Percentiles rank a stretch among this genome's conserved stretches.
phyloP scores from a whole-genome alignment of 2,329 filamentous ascomycete genomes.

The Aureobasidium uvarum region DNA sequence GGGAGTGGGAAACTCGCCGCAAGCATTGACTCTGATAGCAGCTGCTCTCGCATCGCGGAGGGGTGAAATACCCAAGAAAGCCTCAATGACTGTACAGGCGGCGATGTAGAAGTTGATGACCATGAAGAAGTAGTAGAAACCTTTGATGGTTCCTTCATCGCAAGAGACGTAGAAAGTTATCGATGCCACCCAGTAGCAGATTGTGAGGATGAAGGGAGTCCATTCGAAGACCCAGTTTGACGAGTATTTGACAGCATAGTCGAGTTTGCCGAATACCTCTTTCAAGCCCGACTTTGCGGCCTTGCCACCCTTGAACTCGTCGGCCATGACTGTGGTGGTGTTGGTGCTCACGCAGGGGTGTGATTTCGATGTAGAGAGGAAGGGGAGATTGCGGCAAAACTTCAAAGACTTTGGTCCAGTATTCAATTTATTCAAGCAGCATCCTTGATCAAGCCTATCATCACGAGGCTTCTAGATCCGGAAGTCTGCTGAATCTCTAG shows the following conservation, averaged over 20 bases:
- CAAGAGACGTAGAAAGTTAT: slow-evolving; percentile 37
- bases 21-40: slow-evolving; percentile 33
- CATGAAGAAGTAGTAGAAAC: slow-evolving; percentile 40
- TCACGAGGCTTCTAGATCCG: neutral
- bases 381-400: slow-evolving; percentile 6
- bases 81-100: slow-evolving; percentile 34
- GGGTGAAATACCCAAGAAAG: slow-evolving; percentile 36
- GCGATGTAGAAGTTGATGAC: slow-evolving; percentile 38
- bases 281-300: slow-evolving; percentile 8
- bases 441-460: neutral
- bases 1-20: slow-evolving; percentile 32
- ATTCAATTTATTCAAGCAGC: slow-evolving; percentile 17
- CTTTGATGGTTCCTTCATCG: slow-evolving; percentile 33
- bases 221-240: slow-evolving; percentile 37
- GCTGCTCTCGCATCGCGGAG: slow-evolving; percentile 35
- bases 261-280: slow-evolving; percentile 2
- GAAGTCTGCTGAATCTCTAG: slow-evolving; percentile 19
- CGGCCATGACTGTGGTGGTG: slow-evolving; percentile 7
- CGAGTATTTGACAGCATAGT: slow-evolving; percentile 12
- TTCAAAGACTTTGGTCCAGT: slow-evolving; percentile 10
- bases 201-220: slow-evolving; percentile 36
- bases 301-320: slow-evolving; percentile 19
- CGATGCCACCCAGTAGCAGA: slow-evolving; percentile 35
- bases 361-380: neutral
- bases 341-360: neutral